These are phyloP conservation scores for Backusella luteola DNA, from an alignment of 192 early-diverging fungal genomes.

Conservation along the genomic window DNA sequence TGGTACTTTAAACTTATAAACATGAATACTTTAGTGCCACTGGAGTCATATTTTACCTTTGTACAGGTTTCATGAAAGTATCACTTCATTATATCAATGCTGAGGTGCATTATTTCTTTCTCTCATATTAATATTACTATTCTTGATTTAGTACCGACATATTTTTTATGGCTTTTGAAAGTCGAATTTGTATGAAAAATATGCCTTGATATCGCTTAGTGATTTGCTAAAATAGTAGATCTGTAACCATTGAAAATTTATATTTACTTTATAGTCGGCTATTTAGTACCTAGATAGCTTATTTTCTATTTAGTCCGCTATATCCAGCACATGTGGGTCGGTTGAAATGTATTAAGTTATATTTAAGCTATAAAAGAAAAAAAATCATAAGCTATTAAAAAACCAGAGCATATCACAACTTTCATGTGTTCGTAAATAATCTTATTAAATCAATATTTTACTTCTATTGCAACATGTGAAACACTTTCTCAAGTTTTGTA, in stretches of 20 bases:
- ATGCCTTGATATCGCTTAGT: background rate
- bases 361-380: background rate
- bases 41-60: background rate
- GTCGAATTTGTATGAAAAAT: background rate
- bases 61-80: background rate
- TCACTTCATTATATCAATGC: background rate
- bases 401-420: background rate
- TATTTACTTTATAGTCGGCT: background rate
- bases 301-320: background rate
- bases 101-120: background rate
- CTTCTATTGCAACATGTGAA: background rate
- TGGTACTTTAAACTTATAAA: background rate
- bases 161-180: background rate
- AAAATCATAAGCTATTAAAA: background rate
- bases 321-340: background rate
- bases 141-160: background rate
- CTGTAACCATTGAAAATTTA: background rate
- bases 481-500: background rate
- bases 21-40: too few relatives aligned
- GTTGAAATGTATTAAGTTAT: background rate
- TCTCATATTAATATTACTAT: background rate
- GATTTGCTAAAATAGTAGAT: background rate
- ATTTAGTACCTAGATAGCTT: background rate
- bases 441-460: background rate
- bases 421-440: background rate